phyloP scores from a whole-genome alignment of 257 asterid genomes.

The Henckelia pumila region DNA sequence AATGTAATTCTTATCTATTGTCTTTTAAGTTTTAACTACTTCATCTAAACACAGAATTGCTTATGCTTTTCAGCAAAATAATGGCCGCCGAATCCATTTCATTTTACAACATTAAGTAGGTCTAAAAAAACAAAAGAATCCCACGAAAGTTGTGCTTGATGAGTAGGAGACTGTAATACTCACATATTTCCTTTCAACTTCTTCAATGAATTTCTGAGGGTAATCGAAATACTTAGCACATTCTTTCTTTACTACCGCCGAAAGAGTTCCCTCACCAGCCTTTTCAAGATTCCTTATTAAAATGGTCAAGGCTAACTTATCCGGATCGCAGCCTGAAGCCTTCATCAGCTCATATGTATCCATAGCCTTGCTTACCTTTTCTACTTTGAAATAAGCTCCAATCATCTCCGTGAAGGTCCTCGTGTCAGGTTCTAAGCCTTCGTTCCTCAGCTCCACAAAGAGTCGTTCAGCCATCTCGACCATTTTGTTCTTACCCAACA shows the following conservation, averaged over 20 bases:
- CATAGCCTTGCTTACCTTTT: slow-evolving; percentile 57
- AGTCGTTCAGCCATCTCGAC: slow-evolving; percentile 52
- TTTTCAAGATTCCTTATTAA: slow-evolving; percentile 61
- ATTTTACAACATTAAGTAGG: too few relatives aligned
- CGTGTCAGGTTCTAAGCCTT: slow-evolving; percentile 57
- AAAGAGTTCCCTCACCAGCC: slow-evolving; percentile 50
- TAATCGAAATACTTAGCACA: slow-evolving; percentile 54
- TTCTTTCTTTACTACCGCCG: slow-evolving; percentile 47
- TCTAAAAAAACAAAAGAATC: neutral
- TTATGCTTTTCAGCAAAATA: too few relatives aligned
- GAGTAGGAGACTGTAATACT: slow-evolving; percentile 24
- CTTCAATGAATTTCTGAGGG: slow-evolving; percentile 52
- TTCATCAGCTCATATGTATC: slow-evolving; percentile 58
- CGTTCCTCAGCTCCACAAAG: slow-evolving; percentile 44
- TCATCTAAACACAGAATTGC: too few relatives aligned
- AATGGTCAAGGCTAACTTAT: slow-evolving; percentile 56
- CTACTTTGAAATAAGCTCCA: slow-evolving; percentile 63
- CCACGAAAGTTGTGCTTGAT: neutral
- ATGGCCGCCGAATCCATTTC: too few relatives aligned
- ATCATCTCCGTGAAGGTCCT: slow-evolving; percentile 70
- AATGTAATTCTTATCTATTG: too few relatives aligned
- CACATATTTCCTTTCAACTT: slow-evolving; percentile 47
- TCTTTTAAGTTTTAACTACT: too few relatives aligned
- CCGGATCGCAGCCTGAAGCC: slow-evolving; percentile 61
- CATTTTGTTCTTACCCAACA: slow-evolving; percentile 55